Evolutionary conservation across 2,329 filamentous ascomycete genomes (phyloP), one percentile per base, ranked within the genome.

Genomic region (Elsinoe australis): DNA sequence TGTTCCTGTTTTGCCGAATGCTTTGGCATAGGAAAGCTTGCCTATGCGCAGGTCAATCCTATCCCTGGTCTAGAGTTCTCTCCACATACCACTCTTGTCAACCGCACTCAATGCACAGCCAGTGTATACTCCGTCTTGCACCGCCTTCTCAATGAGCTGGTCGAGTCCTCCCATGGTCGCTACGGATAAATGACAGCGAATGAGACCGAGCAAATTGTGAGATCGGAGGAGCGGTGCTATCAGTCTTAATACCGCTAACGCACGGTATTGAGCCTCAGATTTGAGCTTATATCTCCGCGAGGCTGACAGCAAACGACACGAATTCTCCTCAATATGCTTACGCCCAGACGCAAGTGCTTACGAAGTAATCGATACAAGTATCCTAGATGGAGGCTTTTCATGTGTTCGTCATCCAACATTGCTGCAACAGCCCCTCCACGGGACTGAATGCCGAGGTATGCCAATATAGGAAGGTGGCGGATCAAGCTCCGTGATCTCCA

Each of bases 41-140:
- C 31, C 22, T 44, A 32, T 19, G 8, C n/a, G 28, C 4, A 5
- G 17, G 5, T 35, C 10, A 50, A 18, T 2, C 18, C n/a, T 9
- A 17, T 24, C 9, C 9, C 4, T 24, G 22, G 17, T 18, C 10
- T 10, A 12, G 28, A n/a, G 14, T 9, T 38, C 19, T 22, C 31
- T 31, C 18, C 8, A 29, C 21, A 9, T 35, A 49, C 36, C 47
- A 22, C 15, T 17, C 39, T 34, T 49, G 39, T 44, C 36, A 9
- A n/a, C 17, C 14, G 36, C 24, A 44, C 21, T 26, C 14, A 33
- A 21, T 3, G 47, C 36, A 26, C 29, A 60, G 36, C 61, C 56
- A 10, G 61, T 58, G 3, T 62, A 53, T 38, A 61, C 61, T 9
- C 56, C 60, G 29, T 60, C 59, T 26, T 55, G 52, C 21, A 63